Base-by-base conservation (phyloP, 495 filamentous ascomycete genomes). In the Neurospora sp. region DNA sequence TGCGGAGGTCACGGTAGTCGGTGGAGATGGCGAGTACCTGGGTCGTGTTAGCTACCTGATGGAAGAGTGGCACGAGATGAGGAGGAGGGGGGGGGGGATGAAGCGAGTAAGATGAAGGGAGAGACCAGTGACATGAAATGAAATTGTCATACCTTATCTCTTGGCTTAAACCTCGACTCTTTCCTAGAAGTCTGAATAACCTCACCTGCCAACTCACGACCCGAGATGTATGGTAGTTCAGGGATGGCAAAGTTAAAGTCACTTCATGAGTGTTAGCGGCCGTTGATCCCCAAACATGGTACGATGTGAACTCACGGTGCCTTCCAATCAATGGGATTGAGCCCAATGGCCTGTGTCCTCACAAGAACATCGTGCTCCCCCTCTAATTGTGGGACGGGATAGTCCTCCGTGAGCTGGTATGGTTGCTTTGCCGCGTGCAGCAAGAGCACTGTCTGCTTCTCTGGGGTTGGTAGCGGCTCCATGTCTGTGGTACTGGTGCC, bases 241-340 rank as follows among this genome's bases (percentile, higher is more conserved):
- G 90, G 90, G 38, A 91, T 84, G 31, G 88, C 88, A 75, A 90
- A 92, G 76, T 89, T 88, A 76, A 87, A 92, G 71, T 89, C 90
- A 14, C 88, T 87, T 71, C 6, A 61, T 16, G 22, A 18, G 6
- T 9, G 27, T 79, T 39, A 5, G 8, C 9, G 5, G 27, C 5
- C n/a, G 9, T 9, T 22, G 7, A 31, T 5, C 31, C 12, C 69
- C 72, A 69, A 70, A 35, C 9, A 3, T 40, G 27, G 31, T 0
- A 22, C 6, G 14, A 39, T 35, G 27, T 14, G 40, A 48, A 84
- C 85, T 41, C 83, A 91, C 89, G 89, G 88, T 75, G 85, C 87
- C 81, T 92, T 92, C 91, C 91, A 92, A 78, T 93, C 91, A 68
- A 92, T 87, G 3, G 90, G 91, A 79, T 92, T 92, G 69, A 93